phyloP scores from a whole-genome alignment of 2,329 filamentous ascomycete genomes.

The Talaromyces funiculosus region DNA sequence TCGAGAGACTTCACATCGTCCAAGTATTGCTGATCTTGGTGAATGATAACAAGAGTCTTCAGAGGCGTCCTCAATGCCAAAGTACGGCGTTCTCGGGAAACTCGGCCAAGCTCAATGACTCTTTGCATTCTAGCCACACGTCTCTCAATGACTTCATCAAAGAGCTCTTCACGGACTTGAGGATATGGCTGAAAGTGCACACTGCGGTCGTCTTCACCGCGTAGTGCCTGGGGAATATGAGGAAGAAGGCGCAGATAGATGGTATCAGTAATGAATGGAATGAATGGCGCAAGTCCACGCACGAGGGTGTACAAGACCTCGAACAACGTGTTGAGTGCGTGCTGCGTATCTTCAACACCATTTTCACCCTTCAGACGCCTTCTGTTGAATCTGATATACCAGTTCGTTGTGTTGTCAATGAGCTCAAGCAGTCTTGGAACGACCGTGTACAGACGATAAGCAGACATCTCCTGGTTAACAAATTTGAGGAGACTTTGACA shows the following conservation, averaged over 20 bases:
- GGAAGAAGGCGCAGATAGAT: constrained; percentile 82
- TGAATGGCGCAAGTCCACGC: constrained; percentile 86
- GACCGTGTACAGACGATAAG: constrained; percentile 79
- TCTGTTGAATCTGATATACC: constrained; percentile 95
- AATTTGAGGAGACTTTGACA: constrained; percentile 88
- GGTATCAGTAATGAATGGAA: constrained; percentile 89
- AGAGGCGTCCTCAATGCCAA: constrained; percentile 87
- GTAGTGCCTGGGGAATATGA: constrained; percentile 68
- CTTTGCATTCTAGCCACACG: constrained; percentile 87
- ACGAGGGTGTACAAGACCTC: constrained; percentile 88
- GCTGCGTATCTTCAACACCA: constrained; percentile 76
- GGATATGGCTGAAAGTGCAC: constrained; percentile 93
- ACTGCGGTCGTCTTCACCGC: constrained; percentile 68
- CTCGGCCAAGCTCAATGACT: constrained; percentile 84
- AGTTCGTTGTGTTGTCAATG: constrained; percentile 96
- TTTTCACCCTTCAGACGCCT: constrained; percentile 86
- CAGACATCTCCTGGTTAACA: constrained; percentile 85
- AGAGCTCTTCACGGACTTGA: constrained; percentile 79
- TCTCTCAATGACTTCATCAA: constrained; percentile 79
- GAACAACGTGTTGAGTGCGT: constrained; percentile 89
- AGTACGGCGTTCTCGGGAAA: constrained; percentile 76
- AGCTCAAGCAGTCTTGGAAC: constrained; percentile 75
- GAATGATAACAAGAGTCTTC: constrained; percentile 83
- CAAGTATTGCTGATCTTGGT: constrained; percentile 74
- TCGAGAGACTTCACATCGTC: constrained; percentile 81